Conservation (phyloP, 169 alveolate species). For the Perkinsus olseni region DNA sequence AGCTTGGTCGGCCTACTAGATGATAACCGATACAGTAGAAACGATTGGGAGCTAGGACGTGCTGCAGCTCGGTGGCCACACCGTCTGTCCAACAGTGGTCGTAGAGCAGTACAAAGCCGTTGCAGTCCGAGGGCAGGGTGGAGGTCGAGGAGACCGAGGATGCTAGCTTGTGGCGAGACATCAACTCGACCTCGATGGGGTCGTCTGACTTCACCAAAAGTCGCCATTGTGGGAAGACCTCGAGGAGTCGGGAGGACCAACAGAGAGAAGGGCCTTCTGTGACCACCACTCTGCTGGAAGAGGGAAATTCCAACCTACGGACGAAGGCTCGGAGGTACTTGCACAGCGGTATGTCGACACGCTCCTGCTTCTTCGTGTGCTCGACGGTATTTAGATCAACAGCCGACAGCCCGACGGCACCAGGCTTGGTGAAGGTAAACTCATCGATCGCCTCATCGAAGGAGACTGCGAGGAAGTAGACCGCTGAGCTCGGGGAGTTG, state of each 20-base stretch:
- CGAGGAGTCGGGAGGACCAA: background rate
- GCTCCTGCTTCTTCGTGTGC: background rate
- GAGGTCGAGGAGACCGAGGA: background rate
- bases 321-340: background rate
- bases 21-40: background rate
- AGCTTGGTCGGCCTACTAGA: background rate
- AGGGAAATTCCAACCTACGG: background rate
- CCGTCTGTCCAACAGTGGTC: background rate
- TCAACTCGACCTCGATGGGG: background rate
- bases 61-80: background rate
- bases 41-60: background rate
- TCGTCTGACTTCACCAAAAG: background rate
- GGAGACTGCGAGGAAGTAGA: background rate
- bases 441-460: background rate
- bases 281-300: background rate
- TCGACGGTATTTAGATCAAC: background rate
- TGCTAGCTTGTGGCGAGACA: background rate
- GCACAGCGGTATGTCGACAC: background rate
- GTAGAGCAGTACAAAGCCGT: background rate
- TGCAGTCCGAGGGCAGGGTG: background rate
- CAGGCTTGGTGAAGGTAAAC: background rate
- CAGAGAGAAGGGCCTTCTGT: background rate
- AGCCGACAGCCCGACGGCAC: background rate
- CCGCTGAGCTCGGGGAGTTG: background rate
- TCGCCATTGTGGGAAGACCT: background rate